Evolutionary conservation across 2,329 filamentous ascomycete species (phyloP), one percentile per base, ranked within the genome.

Genomic region (Basipetospora chlamydospora): DNA sequence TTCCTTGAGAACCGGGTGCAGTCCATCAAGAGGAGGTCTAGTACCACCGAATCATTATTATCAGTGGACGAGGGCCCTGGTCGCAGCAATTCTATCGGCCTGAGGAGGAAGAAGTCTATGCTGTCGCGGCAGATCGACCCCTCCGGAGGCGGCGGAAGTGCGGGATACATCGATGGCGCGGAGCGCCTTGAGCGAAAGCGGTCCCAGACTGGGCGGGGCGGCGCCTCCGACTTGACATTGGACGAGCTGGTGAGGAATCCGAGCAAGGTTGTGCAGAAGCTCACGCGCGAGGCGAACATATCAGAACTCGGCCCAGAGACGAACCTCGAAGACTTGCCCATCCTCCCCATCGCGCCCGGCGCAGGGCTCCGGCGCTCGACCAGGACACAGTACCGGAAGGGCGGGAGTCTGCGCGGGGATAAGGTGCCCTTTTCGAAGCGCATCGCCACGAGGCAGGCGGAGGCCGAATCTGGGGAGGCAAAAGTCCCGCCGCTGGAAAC

Each of bases 1-100:
- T 98, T 96, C 47, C 70, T 98, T 2, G 88, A 98, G 50, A 92
- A 87, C 43, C 78, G 87, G 50, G 84, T 95, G 10, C 82, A 94
- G 47, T 80, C 83, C 25, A 93, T 96, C 47, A 79, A 85, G 54
- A 70, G 87, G 45, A 74, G 83, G 47, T 93, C 87, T 1, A n/a
- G n/a, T n/a, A n/a, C n/a, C n/a, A 79, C 26, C 21, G 85, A 78
- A 46, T 78, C 67, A 43, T 66, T 66, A 26, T 59, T 86, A 32
- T 73, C 75, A 21, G 59, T 69, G 5, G 69, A 79, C 7, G 46
- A 45, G 43, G 60, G 70, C 9, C 35, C 39, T 7, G 33, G 21
- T 9, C 36, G 29, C 8, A 35, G 26, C 17, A 71, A 71, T 13
- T 72, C 58, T 53, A 72, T 72, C 12, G 70, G 80, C 26, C 54